These are phyloP conservation scores for Stagonosporopsis chrysanthemi DNA, from an alignment of 2,329 filamentous ascomycete genomes.

Conservation along the genomic window DNA sequence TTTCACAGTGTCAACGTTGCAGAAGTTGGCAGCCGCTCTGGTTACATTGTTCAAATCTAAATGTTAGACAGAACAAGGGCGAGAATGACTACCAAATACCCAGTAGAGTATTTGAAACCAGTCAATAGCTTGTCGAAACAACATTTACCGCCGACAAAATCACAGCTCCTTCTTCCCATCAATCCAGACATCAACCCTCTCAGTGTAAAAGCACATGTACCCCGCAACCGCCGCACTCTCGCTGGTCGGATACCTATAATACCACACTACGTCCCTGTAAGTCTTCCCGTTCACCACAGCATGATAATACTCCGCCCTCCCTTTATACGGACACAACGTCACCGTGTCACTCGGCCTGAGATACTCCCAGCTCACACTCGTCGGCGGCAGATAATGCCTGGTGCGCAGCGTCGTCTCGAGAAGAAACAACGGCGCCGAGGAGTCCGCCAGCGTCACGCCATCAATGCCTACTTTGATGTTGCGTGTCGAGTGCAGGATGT, in stretches of 20 bases:
- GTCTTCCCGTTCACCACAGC: constrained; percentile 57
- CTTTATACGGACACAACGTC: constrained; percentile 73
- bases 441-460: constrained; percentile 57
- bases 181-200: constrained; percentile 69
- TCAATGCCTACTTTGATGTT: constrained; percentile 59
- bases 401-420: constrained; percentile 67
- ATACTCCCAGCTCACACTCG: constrained; percentile 56
- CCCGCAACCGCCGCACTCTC: constrained; percentile 66
- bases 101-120: not conserved
- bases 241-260: constrained; percentile 63
- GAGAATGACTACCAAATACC: not conserved
- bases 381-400: constrained; percentile 66
- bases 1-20: not conserved
- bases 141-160: not conserved
- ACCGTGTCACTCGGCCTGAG: constrained; percentile 60
- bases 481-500: constrained; percentile 65
- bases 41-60: not conserved
- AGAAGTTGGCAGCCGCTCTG: too few relatives aligned
- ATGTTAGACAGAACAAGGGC: not conserved
- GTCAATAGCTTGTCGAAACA: not conserved
- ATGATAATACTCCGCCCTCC: constrained; percentile 68
- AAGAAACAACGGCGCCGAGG: constrained; percentile 59
- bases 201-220: constrained; percentile 70
- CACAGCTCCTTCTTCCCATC: constrained; percentile 57
- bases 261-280: constrained; percentile 67